Base-by-base conservation (phyloP, 225 moss, liverwort and hornwort species). In the Physcomitrellopsis africana region DNA sequence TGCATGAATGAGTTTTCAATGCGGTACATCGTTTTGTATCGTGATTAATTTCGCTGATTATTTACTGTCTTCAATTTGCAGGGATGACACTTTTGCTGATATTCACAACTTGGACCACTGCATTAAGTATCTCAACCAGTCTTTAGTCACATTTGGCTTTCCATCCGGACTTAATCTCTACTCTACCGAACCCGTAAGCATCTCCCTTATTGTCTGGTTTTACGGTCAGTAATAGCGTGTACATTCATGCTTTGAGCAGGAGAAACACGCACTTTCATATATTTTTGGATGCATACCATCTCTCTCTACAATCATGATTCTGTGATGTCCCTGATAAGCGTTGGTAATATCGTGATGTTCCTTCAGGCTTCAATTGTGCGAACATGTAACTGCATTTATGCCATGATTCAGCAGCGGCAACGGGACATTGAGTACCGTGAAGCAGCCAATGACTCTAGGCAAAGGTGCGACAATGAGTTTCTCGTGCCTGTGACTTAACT, bases 381-480 rank as follows among this genome's bases (percentile, higher is more conserved):
- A 65, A 94, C 88, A 60, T 90, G 90, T 67, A 94, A 94, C 72
- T 94, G 90, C 80, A 70, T 94, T 2, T 92, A 92, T 56, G 80
- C 88, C 56, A 83, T 94, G 59, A 88, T 94, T 73, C 94, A 90
- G 80, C 90, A 94, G 67, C 85, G 87, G 65, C 94, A 92, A 76
- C 79, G 78, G 51, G 94, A 94, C 41, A 70, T 84, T 68, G 88
- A 94, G 65, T 94, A 88, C 67, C 92, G 90, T 22, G 79, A 69
- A 61, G 69, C 77, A 59, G 80, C 85, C 18, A 82, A 88, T 72
- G 90, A 92, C 9, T 88, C 85, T 22, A 83, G 86, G 71, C 88
- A 82, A 69, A 90, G 92, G 92, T 92, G 51, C 49, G n/a, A 72
- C 58, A 37, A 20, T 20, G 7, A 37, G 32, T 41, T 42, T 22